These are phyloP conservation scores for Trichoderma simmonsii DNA, from an alignment of 2,329 filamentous ascomycete genomes.

Conservation along the genomic window DNA sequence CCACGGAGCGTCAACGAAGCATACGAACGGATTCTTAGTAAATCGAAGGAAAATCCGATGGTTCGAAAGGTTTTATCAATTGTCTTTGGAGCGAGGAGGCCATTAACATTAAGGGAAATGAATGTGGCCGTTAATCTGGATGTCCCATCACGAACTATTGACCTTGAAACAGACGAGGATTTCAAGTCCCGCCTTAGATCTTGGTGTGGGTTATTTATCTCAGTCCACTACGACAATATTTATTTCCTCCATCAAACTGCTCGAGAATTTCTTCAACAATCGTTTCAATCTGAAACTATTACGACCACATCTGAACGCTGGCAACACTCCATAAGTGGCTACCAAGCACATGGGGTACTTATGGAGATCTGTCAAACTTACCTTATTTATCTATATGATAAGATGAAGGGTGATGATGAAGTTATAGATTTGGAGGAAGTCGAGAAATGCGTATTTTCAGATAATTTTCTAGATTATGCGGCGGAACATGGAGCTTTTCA, in stretches of 20 bases:
- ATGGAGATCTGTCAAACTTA: neutral
- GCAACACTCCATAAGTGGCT: neutral
- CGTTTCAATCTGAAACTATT: neutral
- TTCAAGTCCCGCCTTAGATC: neutral
- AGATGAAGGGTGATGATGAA: no score
- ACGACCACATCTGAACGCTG: neutral
- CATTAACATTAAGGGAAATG: conserved; percentile 28
- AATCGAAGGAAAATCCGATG: conserved; percentile 12
- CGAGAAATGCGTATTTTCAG: accelerated
- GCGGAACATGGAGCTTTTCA: accelerated
- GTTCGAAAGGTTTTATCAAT: conserved; percentile 25
- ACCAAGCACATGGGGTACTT: neutral
- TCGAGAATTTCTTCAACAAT: conserved; percentile 28
- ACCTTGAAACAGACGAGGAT: neutral
- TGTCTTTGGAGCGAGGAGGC: conserved; percentile 27
- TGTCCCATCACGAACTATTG: neutral
- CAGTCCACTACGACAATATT: conserved; percentile 26
- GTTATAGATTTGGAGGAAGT: neutral
- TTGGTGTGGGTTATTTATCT: conserved; percentile 30
- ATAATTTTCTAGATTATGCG: no score
- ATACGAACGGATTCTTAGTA: conserved; percentile 30
- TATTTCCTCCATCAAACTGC: conserved; percentile 34
- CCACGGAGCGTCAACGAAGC: conserved; percentile 30
- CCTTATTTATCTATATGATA: neutral
- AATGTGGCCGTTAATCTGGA: conserved; percentile 27